Conservation (phyloP, 2,329 filamentous ascomycete species). For the Aulographum hederae region DNA sequence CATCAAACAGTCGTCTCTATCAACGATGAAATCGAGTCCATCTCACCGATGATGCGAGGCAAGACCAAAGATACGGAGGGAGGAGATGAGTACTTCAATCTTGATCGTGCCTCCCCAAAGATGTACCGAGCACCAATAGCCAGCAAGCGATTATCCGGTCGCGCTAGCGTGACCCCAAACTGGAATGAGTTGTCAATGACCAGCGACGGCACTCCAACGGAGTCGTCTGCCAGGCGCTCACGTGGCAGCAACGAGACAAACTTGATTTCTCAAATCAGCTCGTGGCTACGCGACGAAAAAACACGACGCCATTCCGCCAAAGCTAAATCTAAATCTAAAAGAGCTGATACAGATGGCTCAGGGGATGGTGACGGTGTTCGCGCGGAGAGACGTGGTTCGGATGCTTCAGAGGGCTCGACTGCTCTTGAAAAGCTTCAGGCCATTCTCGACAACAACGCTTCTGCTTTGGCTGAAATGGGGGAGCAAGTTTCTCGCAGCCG, state of each 20-base stretch:
- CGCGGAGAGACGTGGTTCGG: conserved; percentile 26
- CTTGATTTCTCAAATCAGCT: conserved; percentile 18
- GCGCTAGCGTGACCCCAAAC: conserved; percentile 18
- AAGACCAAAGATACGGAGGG: conserved; percentile 26
- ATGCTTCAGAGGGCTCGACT: conserved; percentile 46
- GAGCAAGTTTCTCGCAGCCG: conserved; percentile 19
- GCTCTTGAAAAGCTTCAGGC: conserved; percentile 67
- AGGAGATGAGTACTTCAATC: conserved; percentile 18
- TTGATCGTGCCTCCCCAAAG: conserved; percentile 19
- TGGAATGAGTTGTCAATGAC: conserved; percentile 3
- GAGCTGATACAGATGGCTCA: no score
- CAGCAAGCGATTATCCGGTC: conserved; percentile 24
- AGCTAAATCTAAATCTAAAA: no score
- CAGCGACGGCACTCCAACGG: conserved; percentile 1
- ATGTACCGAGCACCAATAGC: conserved; percentile 19
- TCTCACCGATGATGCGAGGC: conserved; percentile 25
- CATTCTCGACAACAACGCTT: conserved; percentile 43
- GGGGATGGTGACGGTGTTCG: no score
- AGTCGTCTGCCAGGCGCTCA: conserved; percentile 1
- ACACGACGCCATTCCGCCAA: conserved; percentile 42
- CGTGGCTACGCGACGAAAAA: conserved; percentile 73
- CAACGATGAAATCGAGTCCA: neutral
- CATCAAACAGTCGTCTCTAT: conserved; percentile 1
- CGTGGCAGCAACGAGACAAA: conserved; percentile 1
- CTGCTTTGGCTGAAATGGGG: conserved; percentile 1